Percentiles rank a stretch among this genome's conserved stretches.
phyloP scores from a whole-genome alignment of 1,284 basidiomycete genomes.

The Austroboletus niveus region DNA sequence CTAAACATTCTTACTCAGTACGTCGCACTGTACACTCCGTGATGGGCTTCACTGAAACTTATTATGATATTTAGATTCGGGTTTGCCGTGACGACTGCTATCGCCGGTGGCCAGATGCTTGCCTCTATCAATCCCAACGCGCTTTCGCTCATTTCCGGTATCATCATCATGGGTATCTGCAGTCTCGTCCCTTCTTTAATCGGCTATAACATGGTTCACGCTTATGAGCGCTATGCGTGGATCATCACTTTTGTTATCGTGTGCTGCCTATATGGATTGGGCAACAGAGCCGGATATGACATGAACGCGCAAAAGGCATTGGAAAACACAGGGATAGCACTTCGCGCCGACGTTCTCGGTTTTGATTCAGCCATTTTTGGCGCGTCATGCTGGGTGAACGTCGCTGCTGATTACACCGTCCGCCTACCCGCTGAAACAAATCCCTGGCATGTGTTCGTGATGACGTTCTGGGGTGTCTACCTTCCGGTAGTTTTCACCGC shows the following conservation, averaged over 20 bases:
- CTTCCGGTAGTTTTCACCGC: constrained; percentile 54
- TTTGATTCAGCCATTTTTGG: constrained; percentile 59
- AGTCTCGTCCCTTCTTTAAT: constrained; percentile 49
- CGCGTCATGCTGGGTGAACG: constrained; percentile 44
- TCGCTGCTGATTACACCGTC: constrained; percentile 58
- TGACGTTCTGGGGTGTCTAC: constrained; percentile 59
- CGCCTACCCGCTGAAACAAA: constrained; percentile 46
- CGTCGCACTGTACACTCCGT: constrained; percentile 5
- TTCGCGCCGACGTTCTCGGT: constrained; percentile 47
- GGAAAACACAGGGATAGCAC: constrained; percentile 46
- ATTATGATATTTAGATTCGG: constrained; percentile 36
- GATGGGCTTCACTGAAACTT: neutral
- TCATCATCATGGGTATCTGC: constrained; percentile 44
- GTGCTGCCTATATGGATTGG: constrained; percentile 46
- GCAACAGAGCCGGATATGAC: constrained; percentile 49
- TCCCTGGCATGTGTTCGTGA: constrained; percentile 47
- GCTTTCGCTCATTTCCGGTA: constrained; percentile 22
- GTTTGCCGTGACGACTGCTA: constrained; percentile 44
- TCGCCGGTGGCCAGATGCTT: constrained; percentile 48
- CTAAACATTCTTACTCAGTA: constrained; percentile 59
- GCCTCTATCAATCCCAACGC: constrained; percentile 41
- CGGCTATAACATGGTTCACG: constrained; percentile 52
- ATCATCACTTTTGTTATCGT: constrained; percentile 53
- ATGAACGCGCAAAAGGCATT: constrained; percentile 42
- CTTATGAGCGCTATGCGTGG: constrained; percentile 66